Evolutionary conservation across 2,329 filamentous ascomycete genomes (phyloP).

Genomic region (Calonectria leucothoes): DNA sequence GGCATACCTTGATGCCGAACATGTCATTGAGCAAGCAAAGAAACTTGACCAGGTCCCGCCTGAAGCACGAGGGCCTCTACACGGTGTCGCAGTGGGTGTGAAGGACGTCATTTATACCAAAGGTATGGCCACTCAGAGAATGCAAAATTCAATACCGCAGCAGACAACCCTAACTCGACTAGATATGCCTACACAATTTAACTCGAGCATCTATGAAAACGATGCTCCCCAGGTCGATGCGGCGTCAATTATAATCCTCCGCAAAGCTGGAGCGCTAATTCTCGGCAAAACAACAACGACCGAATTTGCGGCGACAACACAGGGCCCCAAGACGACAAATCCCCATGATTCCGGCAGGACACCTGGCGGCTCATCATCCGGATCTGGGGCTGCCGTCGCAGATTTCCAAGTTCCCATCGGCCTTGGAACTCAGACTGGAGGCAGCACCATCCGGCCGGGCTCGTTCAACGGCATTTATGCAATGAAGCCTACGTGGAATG

Average conservation of each 20-base stretch:
- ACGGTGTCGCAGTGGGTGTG: constrained; percentile 67
- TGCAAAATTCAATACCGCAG: too few relatives aligned
- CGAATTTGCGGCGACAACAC: constrained; percentile 68
- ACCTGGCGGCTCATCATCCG: constrained; percentile 74
- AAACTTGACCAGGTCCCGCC: constrained; percentile 60
- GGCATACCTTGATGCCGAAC: constrained; percentile 57
- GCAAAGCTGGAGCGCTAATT: constrained; percentile 63
- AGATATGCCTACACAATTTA: constrained; percentile 67
- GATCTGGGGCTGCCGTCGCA: constrained; percentile 73
- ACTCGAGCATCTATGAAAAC: constrained; percentile 63
- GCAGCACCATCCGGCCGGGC: constrained; percentile 72
- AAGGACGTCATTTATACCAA: constrained; percentile 72
- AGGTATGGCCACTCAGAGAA: constrained; percentile 46
- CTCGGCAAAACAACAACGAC: constrained; percentile 63
- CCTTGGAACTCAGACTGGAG: constrained; percentile 75
- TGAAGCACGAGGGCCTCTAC: constrained; percentile 62
- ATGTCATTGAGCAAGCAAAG: constrained; percentile 60
- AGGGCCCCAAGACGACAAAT: constrained; percentile 66
- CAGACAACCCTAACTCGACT: background rate
- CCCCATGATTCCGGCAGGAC: constrained; percentile 73
- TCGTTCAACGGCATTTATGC: constrained; percentile 74
- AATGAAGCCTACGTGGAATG: constrained; percentile 74
- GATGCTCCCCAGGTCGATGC: constrained; percentile 60
- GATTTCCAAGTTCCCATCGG: constrained; percentile 72
- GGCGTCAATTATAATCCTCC: constrained; percentile 57